Conservation (phyloP, 164 flowering plant species). For the Vitis vinifera region DNA sequence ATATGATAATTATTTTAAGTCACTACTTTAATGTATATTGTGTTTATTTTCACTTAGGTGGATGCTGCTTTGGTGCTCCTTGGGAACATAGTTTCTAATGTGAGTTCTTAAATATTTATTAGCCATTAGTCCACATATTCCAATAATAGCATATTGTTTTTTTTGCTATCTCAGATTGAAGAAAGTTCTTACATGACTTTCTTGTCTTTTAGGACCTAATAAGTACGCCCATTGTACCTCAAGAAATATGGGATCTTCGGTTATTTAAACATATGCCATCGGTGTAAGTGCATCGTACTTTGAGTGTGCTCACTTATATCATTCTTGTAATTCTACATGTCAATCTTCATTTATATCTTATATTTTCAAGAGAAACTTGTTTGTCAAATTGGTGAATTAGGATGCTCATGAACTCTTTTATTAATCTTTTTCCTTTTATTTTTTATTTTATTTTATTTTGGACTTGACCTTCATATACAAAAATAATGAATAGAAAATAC, state of each 20-base stretch:
- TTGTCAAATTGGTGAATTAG: not conserved
- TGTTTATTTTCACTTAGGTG: slow-evolving; percentile 44
- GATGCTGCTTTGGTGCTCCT: slow-evolving; percentile 84
- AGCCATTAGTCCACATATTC: not conserved
- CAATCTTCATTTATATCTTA: too few species aligned
- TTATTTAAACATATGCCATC: slow-evolving; percentile 69
- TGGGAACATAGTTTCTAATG: slow-evolving; percentile 63
- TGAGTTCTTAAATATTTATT: slow-evolving; percentile 28
- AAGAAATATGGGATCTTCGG: slow-evolving; percentile 86
- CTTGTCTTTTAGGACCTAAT: slow-evolving; percentile 49
- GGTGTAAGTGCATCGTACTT: slow-evolving; percentile 47
- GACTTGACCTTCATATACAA: too few species aligned
- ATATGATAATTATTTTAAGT: not conserved
- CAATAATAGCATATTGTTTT: not conserved
- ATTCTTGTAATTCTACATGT: too few species aligned
- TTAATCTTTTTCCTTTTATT: not conserved
- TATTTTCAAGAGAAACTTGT: not conserved
- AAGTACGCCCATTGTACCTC: slow-evolving; percentile 49
- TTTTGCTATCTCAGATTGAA: not conserved
- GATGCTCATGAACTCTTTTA: not conserved
- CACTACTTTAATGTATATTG: not conserved
- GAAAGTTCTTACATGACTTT: not conserved
- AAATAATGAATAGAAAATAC: too few species aligned
- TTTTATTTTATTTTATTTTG: too few species aligned
- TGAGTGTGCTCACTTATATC: not conserved